These are phyloP conservation scores for Raddia distichophylla DNA, from an alignment of 176 grass and related monocot species.

Conservation along the genomic window DNA sequence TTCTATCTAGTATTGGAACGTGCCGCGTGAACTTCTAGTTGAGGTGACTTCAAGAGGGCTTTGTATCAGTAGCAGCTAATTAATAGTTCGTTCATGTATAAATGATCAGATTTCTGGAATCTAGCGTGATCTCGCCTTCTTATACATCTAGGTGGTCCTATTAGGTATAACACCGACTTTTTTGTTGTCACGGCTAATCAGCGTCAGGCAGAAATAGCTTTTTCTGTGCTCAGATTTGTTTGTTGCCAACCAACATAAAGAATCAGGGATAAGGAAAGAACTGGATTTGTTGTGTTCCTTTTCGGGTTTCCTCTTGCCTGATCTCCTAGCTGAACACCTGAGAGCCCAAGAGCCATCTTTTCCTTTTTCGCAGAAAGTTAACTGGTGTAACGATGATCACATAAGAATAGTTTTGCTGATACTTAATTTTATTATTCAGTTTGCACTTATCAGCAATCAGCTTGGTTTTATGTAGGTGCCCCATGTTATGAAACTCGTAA, in stretches of 20 bases:
- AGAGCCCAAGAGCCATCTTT: neutral
- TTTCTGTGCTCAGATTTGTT: too few relatives aligned
- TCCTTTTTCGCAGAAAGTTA: neutral
- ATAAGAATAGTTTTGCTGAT: neutral
- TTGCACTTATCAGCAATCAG: neutral
- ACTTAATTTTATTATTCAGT: neutral
- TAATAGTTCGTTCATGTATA: neutral
- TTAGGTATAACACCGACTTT: neutral
- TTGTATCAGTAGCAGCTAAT: neutral
- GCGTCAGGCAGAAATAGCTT: too few relatives aligned
- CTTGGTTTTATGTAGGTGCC: neutral
- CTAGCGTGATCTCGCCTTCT: too few relatives aligned
- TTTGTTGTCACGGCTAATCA: too few relatives aligned
- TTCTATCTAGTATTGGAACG: conserved; percentile 23
- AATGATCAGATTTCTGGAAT: too few relatives aligned
- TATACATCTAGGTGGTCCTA: neutral
- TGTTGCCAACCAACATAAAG: neutral
- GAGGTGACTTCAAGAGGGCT: neutral
- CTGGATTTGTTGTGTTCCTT: neutral
- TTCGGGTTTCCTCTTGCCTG: conserved; percentile 9
- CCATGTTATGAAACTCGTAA: too few relatives aligned
- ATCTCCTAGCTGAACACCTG: neutral
- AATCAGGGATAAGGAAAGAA: neutral
- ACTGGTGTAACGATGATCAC: neutral
- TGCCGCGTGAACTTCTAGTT: neutral